These are phyloP conservation scores for Rhizopogon roseolus DNA, from an alignment of 768 basidiomycete genomes.

Conservation along the genomic window DNA sequence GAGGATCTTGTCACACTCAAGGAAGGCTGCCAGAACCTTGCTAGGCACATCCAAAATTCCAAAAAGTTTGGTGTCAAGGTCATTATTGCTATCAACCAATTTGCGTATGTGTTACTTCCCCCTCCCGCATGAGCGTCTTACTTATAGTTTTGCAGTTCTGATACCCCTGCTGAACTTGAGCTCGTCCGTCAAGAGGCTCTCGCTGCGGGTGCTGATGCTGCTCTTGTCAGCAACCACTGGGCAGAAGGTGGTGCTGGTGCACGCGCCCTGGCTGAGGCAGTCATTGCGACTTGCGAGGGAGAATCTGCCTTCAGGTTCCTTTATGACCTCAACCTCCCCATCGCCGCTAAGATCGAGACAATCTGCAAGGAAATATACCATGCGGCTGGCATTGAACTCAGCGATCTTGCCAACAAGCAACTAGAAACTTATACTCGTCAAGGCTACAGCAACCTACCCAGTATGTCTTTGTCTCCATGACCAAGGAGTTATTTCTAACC, in stretches of 20 bases:
- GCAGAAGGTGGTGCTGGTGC: slow-evolving; percentile 93
- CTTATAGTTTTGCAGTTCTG: slow-evolving; percentile 49
- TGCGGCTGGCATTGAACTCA: slow-evolving; percentile 85
- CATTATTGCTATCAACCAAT: slow-evolving; percentile 92
- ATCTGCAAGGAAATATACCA: slow-evolving; percentile 93
- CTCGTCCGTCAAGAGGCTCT: slow-evolving; percentile 79
- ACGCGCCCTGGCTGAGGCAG: slow-evolving; percentile 85
- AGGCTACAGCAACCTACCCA: slow-evolving; percentile 75
- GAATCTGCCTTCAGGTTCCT: slow-evolving; percentile 88
- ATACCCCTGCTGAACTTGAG: slow-evolving; percentile 84
- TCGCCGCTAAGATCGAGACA: slow-evolving; percentile 83
- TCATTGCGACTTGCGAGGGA: slow-evolving; percentile 80
- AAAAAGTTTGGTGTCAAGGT: slow-evolving; percentile 97
- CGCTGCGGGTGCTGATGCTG: slow-evolving; percentile 87
- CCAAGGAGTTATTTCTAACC: slow-evolving; percentile 1
- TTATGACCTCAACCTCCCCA: slow-evolving; percentile 78
- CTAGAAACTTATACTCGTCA: slow-evolving; percentile 89
- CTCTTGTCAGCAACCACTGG: slow-evolving; percentile 97
- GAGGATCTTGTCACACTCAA: slow-evolving; percentile 87
- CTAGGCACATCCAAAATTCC: slow-evolving; percentile 90
- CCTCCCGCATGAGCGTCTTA: not conserved
- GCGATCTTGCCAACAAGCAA: slow-evolving; percentile 79
- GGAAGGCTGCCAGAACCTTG: slow-evolving; percentile 90
- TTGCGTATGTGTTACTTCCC: slow-evolving; percentile 62
- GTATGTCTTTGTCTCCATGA: slow-evolving; percentile 38